Evolutionary conservation across 1,284 basidiomycete genomes (phyloP), one percentile per base, ranked within the genome.

Genomic region (Ustilago sp.): DNA sequence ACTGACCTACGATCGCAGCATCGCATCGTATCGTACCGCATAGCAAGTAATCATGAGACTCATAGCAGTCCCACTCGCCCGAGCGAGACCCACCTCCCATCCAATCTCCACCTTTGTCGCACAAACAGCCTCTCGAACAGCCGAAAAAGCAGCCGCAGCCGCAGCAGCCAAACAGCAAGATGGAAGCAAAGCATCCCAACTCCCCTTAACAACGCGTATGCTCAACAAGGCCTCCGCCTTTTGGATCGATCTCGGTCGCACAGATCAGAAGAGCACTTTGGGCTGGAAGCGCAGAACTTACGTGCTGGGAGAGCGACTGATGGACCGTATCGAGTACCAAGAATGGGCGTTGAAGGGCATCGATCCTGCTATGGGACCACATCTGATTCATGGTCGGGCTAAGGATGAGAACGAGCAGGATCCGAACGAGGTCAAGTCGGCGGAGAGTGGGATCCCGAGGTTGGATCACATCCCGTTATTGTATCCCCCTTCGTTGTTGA

Each of bases 261-360:
- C 79, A 8, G 83, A 82, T 62, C 67, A 68, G 38, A 76, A 48
- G 47, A 78, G 74, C 28, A 74, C 74, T 11, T 73, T 81, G 9
- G 77, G 83, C 63, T 86, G 84, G 84, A 83, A 83, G 43, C 59
- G 80, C 11, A 68, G 82, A 31, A 79, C 82, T 0, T 84, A 81
- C 43, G 51, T 58, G 15, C 13, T 66, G 1, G 84, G 84, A n/a
- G 84, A 86, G 63, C 66, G 69, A 5, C 52, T 86, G 52, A 86
- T 86, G 84, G 84, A 86, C 59, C 68, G 76, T 2, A 83, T 86
- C 67, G 81, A 81, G 48, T 85, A 85, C 43, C 79, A 85, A 53
- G 84, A 86, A 50, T 86, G 84, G 84, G 83, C 81, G 15, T 68
- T 86, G 34, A 86, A 86, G 59, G 81, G 77, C 4, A 81, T 86